Base-by-base conservation (phyloP, 148 eudicot species). In the Polygonum maritimum region DNA sequence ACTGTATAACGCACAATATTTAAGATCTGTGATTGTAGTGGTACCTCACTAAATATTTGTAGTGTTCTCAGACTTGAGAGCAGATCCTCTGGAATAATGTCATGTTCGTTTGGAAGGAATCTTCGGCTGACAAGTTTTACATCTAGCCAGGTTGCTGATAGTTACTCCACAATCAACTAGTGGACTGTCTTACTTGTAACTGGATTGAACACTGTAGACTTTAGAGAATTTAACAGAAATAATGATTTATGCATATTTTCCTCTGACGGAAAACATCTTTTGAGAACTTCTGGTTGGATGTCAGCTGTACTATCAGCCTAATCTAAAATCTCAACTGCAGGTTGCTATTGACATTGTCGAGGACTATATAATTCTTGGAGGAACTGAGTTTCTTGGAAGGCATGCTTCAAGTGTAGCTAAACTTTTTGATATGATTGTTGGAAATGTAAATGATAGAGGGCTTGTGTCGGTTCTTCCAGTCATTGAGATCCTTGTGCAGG, bases 271-370 rank as follows among this genome's bases (percentile, higher is more conserved):
- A 67, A 14, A 12, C 10, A 15, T 36, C 44, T 60, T 26, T 54
- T 16, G 38, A 67, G 19, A 67, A 67, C 71, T 67, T 63, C 33
- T 57, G 14, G 18, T 7, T 71, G 45, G 47, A 45, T 72, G 51
- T 40, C 18, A 15, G 75, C 7, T 48, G 52, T 78, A n/a, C 71
- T 62, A 15, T 38, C 31, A 26, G 36, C 69, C 31, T 62, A 62
- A 2, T 62, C 1, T 26, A 39, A 4, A 51, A 57, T 76, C 75
- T 76, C 45, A 57, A 63, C 71, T 80, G 84, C 83, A 94, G 98
- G 92, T 94, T 81, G 97, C 97, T 74, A 90, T 95, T 79, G 90
- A 87, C 79, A 94, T 94, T 57, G 84, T 85, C 48, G 98, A 94
- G 82, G 90, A 84, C 71, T 92, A 94, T 80, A 87, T 92, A 70